phyloP scores from a whole-genome alignment of 2,329 filamentous ascomycete genomes.

The Colletotrichum cordylinicola region DNA sequence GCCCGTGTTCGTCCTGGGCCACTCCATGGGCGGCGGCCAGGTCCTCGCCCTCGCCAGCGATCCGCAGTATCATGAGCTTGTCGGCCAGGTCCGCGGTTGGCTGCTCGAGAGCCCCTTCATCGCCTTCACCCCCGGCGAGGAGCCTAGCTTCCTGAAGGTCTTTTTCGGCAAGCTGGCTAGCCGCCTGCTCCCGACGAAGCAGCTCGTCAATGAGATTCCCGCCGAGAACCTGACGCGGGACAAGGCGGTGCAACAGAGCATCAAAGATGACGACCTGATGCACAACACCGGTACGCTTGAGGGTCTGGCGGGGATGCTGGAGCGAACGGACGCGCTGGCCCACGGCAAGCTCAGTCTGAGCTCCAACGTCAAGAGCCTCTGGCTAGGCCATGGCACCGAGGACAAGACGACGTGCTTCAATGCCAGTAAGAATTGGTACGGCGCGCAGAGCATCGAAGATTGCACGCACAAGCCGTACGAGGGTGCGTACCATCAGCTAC shows the following conservation, averaged over 20 bases:
- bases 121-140: constrained; percentile 68
- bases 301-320: constrained; percentile 77
- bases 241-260: constrained; percentile 62
- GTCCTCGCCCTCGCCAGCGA: constrained; percentile 66
- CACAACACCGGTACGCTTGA: constrained; percentile 89
- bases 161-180: constrained; percentile 71
- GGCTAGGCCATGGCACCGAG: constrained; percentile 77
- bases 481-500: constrained; percentile 79
- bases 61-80: constrained; percentile 57
- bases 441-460: constrained; percentile 65
- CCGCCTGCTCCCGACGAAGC: constrained; percentile 69
- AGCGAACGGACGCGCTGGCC: constrained; percentile 69
- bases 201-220: constrained; percentile 71
- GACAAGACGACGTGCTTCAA: constrained; percentile 74
- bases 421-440: constrained; percentile 69
- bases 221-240: constrained; percentile 72
- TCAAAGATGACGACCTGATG: constrained; percentile 71
- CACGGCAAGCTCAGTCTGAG: constrained; percentile 59
- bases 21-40: constrained; percentile 90
- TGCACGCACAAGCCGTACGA: constrained; percentile 76
- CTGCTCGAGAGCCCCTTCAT: constrained; percentile 82
- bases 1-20: constrained; percentile 85
- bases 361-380: constrained; percentile 65
- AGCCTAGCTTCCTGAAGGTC: constrained; percentile 69
- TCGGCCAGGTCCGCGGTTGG: constrained; percentile 72